Percentiles rank a stretch among this genome's conserved stretches.
Conservation (phyloP, 2,329 filamentous ascomycete species). For the Arachnomyces sp. region DNA sequence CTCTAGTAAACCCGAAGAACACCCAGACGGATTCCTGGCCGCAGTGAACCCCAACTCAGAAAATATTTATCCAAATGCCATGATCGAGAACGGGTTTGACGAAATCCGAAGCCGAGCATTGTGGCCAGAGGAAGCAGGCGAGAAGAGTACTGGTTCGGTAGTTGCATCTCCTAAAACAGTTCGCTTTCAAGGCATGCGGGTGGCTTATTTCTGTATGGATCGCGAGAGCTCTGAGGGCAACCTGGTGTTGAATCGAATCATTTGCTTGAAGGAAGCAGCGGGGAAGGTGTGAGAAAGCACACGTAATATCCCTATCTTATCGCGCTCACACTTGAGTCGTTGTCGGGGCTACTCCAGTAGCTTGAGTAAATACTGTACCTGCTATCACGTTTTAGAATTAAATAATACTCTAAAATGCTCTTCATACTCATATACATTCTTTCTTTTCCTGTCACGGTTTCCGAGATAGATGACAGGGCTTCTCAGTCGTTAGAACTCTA, state of each 20-base stretch:
- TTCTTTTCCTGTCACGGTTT: too few relatives aligned
- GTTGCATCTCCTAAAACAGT: slow-evolving; percentile 68
- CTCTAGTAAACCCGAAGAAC: slow-evolving; percentile 70
- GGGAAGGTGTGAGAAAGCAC: slow-evolving; percentile 9
- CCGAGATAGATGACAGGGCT: too few relatives aligned
- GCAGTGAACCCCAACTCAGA: slow-evolving; percentile 82
- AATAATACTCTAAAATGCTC: too few relatives aligned
- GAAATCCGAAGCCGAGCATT: slow-evolving; percentile 66
- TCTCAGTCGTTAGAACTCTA: too few relatives aligned
- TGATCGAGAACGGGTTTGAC: slow-evolving; percentile 76
- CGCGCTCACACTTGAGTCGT: too few relatives aligned
- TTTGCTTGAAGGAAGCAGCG: slow-evolving; percentile 79
- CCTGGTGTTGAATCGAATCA: slow-evolving; percentile 82
- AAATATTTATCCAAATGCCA: slow-evolving; percentile 65
- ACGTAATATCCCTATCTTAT: too few relatives aligned
- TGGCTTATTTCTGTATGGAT: slow-evolving; percentile 77
- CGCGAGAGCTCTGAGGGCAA: slow-evolving; percentile 70
- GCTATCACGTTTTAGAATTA: too few relatives aligned
- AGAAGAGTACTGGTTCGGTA: slow-evolving; percentile 50
- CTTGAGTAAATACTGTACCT: too few relatives aligned
- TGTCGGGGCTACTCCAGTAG: too few relatives aligned
- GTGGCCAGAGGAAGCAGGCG: slow-evolving; percentile 73
- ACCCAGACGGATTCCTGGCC: slow-evolving; percentile 71
- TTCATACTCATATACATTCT: too few relatives aligned
- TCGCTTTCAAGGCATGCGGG: slow-evolving; percentile 83